Conservation (phyloP, 495 filamentous ascomycete genomes). For the Aspergillus coremiiformis region DNA sequence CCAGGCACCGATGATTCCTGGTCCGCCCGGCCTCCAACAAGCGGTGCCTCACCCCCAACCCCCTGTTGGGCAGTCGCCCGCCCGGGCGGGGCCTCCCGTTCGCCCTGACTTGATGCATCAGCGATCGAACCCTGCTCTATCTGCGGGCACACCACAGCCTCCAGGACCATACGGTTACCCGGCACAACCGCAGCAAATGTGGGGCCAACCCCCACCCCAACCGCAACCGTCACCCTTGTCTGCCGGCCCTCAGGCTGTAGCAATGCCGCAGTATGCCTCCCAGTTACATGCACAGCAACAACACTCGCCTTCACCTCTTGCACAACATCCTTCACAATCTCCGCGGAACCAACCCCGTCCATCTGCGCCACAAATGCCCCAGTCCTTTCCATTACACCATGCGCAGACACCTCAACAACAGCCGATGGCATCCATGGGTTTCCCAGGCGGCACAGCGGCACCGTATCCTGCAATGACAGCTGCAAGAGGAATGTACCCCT, state of each 20-base stretch:
- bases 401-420: slow-evolving; percentile 53
- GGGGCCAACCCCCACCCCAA: slow-evolving; percentile 49
- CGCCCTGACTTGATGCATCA: slow-evolving; percentile 44
- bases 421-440: slow-evolving; percentile 41
- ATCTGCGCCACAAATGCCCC: slow-evolving; percentile 34
- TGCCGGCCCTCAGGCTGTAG: slow-evolving; percentile 34
- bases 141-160: slow-evolving; percentile 33
- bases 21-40: slow-evolving; percentile 28
- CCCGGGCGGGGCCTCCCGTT: slow-evolving; percentile 35
- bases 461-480: slow-evolving; percentile 32
- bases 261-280: slow-evolving; percentile 40
- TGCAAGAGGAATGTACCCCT: slow-evolving; percentile 36
- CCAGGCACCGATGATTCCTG: slow-evolving; percentile 35
- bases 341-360: slow-evolving; percentile 42
- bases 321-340: slow-evolving; percentile 42
- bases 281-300: slow-evolving; percentile 32
- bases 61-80: slow-evolving; percentile 36
- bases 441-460: slow-evolving; percentile 28
- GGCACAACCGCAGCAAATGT: slow-evolving; percentile 41
- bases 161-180: slow-evolving; percentile 41
- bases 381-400: slow-evolving; percentile 45
- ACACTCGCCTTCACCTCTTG: slow-evolving; percentile 39
- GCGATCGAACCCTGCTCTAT: slow-evolving; percentile 33
- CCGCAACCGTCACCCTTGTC: slow-evolving; percentile 46
- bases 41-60: slow-evolving; percentile 33